Conservation (phyloP, 176 grass and related monocot species). For the Bothriochloa decipiens region DNA sequence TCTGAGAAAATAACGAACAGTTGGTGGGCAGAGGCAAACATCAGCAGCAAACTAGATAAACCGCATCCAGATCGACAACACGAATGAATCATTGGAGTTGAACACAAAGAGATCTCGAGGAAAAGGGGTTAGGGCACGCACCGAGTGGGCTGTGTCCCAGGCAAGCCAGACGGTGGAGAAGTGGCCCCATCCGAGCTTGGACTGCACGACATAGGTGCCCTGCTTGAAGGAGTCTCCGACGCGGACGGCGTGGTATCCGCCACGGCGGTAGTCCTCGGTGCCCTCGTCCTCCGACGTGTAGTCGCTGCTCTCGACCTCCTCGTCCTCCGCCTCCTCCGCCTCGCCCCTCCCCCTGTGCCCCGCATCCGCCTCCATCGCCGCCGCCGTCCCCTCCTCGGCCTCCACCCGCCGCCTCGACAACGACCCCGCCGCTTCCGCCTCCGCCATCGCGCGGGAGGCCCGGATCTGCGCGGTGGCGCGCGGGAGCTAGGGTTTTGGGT, state of each 20-base stretch:
- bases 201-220: constrained; percentile 89
- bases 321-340: constrained; percentile 45
- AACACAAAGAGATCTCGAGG: background rate
- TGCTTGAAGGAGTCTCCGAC: constrained; percentile 90
- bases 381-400: constrained; percentile 24
- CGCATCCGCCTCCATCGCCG: constrained; percentile 31
- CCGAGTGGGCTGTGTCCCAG: constrained; percentile 85
- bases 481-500: constrained; percentile 60
- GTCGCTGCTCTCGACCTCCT: constrained; percentile 70
- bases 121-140: constrained; percentile 40
- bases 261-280: constrained; percentile 94
- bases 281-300: constrained; percentile 98
- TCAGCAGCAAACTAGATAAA: background rate
- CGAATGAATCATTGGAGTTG: constrained; percentile 8
- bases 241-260: constrained; percentile 91
- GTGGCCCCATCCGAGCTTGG: constrained; percentile 97
- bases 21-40: constrained; percentile 28
- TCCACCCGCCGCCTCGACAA: constrained; percentile 43
- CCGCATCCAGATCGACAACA: constrained; percentile 42
- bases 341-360: constrained; percentile 8
- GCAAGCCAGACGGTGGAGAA: constrained; percentile 99
- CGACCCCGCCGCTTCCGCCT: constrained; percentile 24
- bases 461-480: constrained; percentile 46
- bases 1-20: constrained; percentile 36
- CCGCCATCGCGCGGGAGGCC: constrained; percentile 34